Percentiles rank a stretch among this genome's conserved stretches.
phyloP scores from a whole-genome alignment of 805 yeast genomes.

The Yamadazyma insecticola region DNA sequence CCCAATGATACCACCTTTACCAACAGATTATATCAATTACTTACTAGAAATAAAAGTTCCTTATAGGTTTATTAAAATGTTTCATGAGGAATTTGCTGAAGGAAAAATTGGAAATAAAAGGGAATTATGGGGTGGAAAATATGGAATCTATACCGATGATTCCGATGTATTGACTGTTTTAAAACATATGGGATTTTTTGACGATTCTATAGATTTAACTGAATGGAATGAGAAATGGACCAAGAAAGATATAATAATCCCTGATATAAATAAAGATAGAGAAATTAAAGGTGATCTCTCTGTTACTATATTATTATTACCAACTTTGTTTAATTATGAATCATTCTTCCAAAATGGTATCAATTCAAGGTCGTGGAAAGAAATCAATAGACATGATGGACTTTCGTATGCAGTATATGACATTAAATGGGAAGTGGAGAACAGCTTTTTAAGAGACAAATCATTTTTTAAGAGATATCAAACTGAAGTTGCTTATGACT shows the following conservation, averaged over 20 bases:
- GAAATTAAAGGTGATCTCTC: slow-evolving; percentile 45
- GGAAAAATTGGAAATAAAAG: slow-evolving; percentile 31
- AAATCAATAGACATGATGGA: slow-evolving; percentile 64
- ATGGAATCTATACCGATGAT: slow-evolving; percentile 91
- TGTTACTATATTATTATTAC: slow-evolving; percentile 61
- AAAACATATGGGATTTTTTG: slow-evolving; percentile 67
- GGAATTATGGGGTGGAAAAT: slow-evolving; percentile 73
- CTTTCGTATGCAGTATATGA: slow-evolving; percentile 60
- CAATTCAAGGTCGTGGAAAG: slow-evolving; percentile 70
- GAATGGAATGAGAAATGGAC: slow-evolving; percentile 30
- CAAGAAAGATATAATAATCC: slow-evolving; percentile 20
- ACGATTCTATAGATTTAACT: slow-evolving; percentile 27
- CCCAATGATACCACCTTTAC: slow-evolving; percentile 35
- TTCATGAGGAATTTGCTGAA: slow-evolving; percentile 36
- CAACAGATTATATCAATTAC: slow-evolving; percentile 32
- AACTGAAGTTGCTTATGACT: slow-evolving; percentile 21
- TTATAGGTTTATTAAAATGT: slow-evolving; percentile 32
- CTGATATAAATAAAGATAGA: slow-evolving; percentile 13
- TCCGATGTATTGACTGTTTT: slow-evolving; percentile 75
- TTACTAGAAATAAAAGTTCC: slow-evolving; percentile 56
- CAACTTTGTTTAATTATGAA: slow-evolving; percentile 57
- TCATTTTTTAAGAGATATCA: slow-evolving; percentile 24
- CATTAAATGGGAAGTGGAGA: slow-evolving; percentile 44
- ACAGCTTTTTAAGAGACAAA: slow-evolving; percentile 24
- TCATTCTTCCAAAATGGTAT: slow-evolving; percentile 68